Percentiles rank a stretch among this genome's conserved stretches.
Evolutionary conservation across 208 protist genomes (phyloP).

Genomic region (Leishmania tarentolae): DNA sequence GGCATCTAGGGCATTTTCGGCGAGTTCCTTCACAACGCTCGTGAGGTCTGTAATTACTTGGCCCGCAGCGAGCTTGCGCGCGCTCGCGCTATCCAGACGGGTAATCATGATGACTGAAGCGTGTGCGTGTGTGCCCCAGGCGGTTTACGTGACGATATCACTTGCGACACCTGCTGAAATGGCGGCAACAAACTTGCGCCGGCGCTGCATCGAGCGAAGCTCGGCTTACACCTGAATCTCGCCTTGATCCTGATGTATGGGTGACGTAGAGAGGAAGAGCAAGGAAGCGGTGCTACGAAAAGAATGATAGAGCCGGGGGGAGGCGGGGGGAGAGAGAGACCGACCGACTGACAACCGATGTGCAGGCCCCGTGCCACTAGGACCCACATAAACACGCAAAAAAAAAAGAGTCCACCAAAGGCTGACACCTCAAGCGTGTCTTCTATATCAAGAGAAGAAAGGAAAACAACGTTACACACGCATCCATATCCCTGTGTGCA

Average conservation of each 20-base stretch:
- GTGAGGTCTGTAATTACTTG: conserved; percentile 86
- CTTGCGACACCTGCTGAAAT: not conserved
- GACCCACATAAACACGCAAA: not conserved
- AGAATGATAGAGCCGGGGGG: not conserved
- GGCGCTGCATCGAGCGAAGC: not conserved
- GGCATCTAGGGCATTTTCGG: conserved; percentile 90
- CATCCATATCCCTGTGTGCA: not conserved
- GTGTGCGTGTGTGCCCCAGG: not conserved
- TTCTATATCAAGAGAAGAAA: not conserved
- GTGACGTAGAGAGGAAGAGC: not conserved
- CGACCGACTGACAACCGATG: not conserved
- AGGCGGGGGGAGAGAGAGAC: not conserved
- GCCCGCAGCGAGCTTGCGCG: conserved; percentile 75
- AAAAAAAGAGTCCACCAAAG: not conserved
- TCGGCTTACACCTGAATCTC: not conserved
- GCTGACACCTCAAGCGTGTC: not conserved
- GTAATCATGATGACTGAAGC: conserved; percentile 44
- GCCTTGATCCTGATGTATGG: not conserved
- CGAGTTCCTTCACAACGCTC: conserved; percentile 86
- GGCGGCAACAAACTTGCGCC: conserved; percentile 1
- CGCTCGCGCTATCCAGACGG: conserved; percentile 72
- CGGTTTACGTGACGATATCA: not conserved
- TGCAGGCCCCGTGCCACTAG: not conserved
- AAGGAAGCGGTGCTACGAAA: not conserved
- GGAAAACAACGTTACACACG: not conserved